Conservation (phyloP, 768 basidiomycete genomes). For the Tricholoma saponaceum region DNA sequence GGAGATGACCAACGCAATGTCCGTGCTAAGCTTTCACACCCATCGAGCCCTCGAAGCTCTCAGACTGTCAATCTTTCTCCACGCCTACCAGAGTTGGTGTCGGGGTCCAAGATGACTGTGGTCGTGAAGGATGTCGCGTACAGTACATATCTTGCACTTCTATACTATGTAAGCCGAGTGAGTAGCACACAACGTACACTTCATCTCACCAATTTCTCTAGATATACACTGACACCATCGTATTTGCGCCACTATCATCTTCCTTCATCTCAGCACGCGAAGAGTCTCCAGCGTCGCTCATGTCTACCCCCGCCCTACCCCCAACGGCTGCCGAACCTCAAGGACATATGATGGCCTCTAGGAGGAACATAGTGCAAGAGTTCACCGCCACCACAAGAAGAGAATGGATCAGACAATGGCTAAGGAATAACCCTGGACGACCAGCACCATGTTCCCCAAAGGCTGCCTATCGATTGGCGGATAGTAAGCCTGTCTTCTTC, state of each 20-base stretch:
- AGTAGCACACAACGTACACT: background rate
- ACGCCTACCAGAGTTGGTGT: background rate
- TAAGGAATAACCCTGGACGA: slow-evolving; percentile 49
- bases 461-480: slow-evolving; percentile 78
- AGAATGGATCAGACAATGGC: slow-evolving; percentile 78
- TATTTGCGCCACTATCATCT: slow-evolving; percentile 82
- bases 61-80: background rate
- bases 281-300: slow-evolving; percentile 20
- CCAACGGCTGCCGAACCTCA: slow-evolving; percentile 26
- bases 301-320: slow-evolving; percentile 18
- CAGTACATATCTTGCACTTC: slow-evolving; percentile 39
- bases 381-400: slow-evolving; percentile 27
- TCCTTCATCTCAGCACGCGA: slow-evolving; percentile 39
- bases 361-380: slow-evolving; percentile 18
- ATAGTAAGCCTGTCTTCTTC: slow-evolving; percentile 46
- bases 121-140: slow-evolving; percentile 50
- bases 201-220: slow-evolving; percentile 22
- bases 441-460: slow-evolving; percentile 80
- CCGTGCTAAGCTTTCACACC: slow-evolving; percentile 17
- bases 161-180: slow-evolving; percentile 66
- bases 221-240: slow-evolving; percentile 83
- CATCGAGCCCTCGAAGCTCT: slow-evolving; percentile 18
- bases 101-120: slow-evolving; percentile 23
- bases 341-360: slow-evolving; percentile 17
- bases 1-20: slow-evolving; percentile 17